Evolutionary conservation across 768 basidiomycete genomes (phyloP), one percentile per base, ranked within the genome.

Genomic region (Suillus subluteus): DNA sequence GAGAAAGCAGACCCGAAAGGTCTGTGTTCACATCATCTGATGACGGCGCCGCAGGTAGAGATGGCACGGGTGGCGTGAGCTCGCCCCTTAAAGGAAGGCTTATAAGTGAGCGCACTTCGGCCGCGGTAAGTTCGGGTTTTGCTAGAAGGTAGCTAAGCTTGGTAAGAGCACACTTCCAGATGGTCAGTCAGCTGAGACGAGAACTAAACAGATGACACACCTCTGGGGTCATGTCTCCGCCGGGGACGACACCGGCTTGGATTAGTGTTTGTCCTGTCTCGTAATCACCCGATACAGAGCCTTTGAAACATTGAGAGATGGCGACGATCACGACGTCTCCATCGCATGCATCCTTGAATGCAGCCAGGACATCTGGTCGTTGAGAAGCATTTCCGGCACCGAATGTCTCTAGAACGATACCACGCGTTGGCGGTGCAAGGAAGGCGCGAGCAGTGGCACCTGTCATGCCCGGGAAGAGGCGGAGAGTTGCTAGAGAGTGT

Each of bases 221-320:
- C 86, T 97, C 95, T n/a, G 95, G 93, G 1, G 96, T 98, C 95
- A 97, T 96, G 76, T 98, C 96, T 35, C 87, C 88, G 7, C 95
- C 95, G 0, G 92, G 84, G 15, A 96, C 86, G 23, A 96, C 90
- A 0, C 95, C 95, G n/a, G 81, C 84, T 58, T 87, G 83, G 41
- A 88, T 79, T 26, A 96, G 81, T 3, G 86, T 84, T 69, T 89
- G 82, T 5, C 92, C 94, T 15, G 91, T 91, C 78, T 92, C 89
- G 70, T 96, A 96, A 18, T 90, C 88, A 71, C 91, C 88, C 11
- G 90, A 91, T 11, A 98, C 96, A 5, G 90, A 84, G 9, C 96
- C 96, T 75, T 90, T 95, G 18, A 88, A 74, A 73, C 96, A 98
- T 73, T 98, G 96, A 0, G 94, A 90, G 61, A 98, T 95, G 13